Conservation (phyloP, 495 filamentous ascomycete genomes). For the Penicillium pancosmium region DNA sequence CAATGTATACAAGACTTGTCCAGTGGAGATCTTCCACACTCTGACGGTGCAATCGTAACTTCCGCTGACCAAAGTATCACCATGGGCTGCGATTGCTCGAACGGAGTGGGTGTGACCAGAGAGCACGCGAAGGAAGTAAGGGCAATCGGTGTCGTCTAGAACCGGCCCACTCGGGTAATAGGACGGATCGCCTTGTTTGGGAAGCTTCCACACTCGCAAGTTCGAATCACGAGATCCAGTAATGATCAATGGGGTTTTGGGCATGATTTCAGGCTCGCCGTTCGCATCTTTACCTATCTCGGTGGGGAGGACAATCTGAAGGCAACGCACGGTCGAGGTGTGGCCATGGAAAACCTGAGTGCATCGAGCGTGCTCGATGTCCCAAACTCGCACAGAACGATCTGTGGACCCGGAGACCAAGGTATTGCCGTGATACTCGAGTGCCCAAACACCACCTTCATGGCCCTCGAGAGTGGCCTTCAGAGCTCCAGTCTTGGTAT, state of each 20-base stretch:
- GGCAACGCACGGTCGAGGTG: conserved; percentile 93
- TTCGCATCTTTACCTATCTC: conserved; percentile 71
- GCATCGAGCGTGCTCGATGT: conserved; percentile 88
- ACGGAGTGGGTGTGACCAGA: conserved; percentile 91
- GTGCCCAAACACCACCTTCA: conserved; percentile 96
- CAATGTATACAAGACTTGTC: conserved; percentile 85
- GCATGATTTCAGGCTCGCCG: conserved; percentile 83
- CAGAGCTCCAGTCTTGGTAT: conserved; percentile 90
- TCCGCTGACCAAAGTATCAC: conserved; percentile 95
- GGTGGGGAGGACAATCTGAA: conserved; percentile 91
- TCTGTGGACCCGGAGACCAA: conserved; percentile 97
- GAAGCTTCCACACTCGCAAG: conserved; percentile 92
- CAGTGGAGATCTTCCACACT: conserved; percentile 97
- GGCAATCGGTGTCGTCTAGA: conserved; percentile 81
- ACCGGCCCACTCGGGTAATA: conserved; percentile 78
- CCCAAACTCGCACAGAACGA: conserved; percentile 94
- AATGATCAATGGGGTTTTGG: conserved; percentile 90
- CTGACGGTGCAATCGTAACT: conserved; percentile 96
- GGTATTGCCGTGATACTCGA: conserved; percentile 94
- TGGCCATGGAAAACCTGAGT: conserved; percentile 97
- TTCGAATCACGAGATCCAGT: conserved; percentile 96
- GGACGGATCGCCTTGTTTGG: conserved; percentile 70
- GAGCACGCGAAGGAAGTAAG: conserved; percentile 89
- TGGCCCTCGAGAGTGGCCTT: conserved; percentile 85
- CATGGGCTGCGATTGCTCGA: conserved; percentile 95